These are phyloP conservation scores for Eleusine indica DNA, from an alignment of 176 grass and related monocot species.

Conservation along the genomic window DNA sequence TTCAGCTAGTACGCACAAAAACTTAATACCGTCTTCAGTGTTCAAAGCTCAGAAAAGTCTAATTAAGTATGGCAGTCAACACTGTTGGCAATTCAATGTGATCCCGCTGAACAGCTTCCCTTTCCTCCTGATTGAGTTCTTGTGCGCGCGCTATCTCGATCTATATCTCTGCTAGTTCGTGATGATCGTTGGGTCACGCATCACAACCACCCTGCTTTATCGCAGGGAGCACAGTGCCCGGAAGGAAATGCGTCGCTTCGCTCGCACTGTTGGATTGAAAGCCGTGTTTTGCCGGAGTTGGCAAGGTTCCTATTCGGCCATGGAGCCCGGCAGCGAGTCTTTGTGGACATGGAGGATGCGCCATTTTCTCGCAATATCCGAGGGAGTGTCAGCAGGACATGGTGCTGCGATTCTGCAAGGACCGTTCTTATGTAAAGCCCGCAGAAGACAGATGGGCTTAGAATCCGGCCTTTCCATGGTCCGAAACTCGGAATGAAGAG, in stretches of 20 bases:
- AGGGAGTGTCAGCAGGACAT: background rate
- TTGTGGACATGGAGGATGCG: background rate
- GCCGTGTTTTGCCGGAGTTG: constrained; percentile 23
- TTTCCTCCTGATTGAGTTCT: background rate
- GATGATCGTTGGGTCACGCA: constrained; percentile 9
- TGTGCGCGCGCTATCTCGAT: background rate
- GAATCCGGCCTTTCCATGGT: background rate
- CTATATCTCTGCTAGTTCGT: background rate
- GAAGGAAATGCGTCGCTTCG: constrained; percentile 18
- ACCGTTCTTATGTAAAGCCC: background rate
- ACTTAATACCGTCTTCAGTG: background rate
- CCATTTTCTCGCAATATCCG: background rate
- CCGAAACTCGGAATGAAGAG: too few species aligned
- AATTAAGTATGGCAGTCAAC: background rate
- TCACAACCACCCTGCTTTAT: background rate
- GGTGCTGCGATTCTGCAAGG: background rate
- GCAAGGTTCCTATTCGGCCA: background rate
- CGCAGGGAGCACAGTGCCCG: constrained; percentile 13
- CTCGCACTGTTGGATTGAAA: constrained; percentile 23
- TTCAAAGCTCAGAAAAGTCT: too few species aligned
- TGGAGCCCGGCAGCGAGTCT: background rate
- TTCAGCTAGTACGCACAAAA: background rate
- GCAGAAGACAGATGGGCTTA: background rate
- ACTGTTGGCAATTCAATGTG: constrained; percentile 28
- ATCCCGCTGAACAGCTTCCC: background rate